Base-by-base conservation (phyloP, 2,329 filamentous ascomycete genomes). In the Cytospora piceae region DNA sequence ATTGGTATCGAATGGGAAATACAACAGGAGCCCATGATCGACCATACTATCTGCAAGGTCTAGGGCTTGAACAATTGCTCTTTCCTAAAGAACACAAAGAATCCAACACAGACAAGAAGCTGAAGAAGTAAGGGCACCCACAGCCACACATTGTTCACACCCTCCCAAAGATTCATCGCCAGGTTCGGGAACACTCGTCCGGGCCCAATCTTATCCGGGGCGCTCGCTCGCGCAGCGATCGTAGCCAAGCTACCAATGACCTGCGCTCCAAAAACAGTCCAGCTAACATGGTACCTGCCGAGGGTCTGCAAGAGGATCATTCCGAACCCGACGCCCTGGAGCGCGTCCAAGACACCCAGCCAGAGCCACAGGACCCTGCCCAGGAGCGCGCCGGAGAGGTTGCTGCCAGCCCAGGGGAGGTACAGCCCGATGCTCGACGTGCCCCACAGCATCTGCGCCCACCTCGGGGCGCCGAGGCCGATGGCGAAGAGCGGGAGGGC, bases 391-490 rank as follows among this genome's bases (percentile, higher is more conserved):
- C 83, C 82, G 9, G 81, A 79, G 0, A 84, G 75, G 22, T 83
- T 82, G 2, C 78, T 77, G 49, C 84, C 84, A 4, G 83, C 84
- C 87, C 87, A 90, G 3, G 88, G 88, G 2, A 90, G 75, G 72
- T 84, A 90, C 32, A 82, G 77, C 4, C 86, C 88, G 67, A 88
- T 83, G 14, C 83, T 82, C 9, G 82, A 86, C 7, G 83, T 85
- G 14, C 82, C 84, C 88, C 88, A 90, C 73, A 88, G 85, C 73
- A 89, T 89, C 73, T 90, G 88, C 11, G 83, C 83, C 87, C 87
- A 90, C 67, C 87, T 80, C 1, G 88, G 88, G 4, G 87, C 87
- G 53, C 84, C 86, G 15, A 90, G 82, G 17, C 87, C 87, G 66
- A 90, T 86, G 55, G 88, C 87, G 69, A 90, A 89, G 64, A 90